phyloP scores from a whole-genome alignment of 1,139 yeast genomes.

The Hanseniaspora uvarum region DNA sequence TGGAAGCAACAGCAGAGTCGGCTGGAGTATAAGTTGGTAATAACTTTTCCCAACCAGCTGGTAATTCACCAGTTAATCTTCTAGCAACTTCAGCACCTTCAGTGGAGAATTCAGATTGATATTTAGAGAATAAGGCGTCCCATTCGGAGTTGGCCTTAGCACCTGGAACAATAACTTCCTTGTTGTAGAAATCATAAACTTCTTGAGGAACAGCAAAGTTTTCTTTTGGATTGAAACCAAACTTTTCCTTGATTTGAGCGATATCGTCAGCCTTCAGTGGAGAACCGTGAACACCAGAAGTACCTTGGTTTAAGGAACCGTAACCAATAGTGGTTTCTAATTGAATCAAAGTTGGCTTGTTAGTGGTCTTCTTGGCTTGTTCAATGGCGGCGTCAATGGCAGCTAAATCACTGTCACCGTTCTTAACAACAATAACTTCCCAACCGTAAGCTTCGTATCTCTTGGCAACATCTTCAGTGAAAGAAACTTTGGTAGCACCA shows the following conservation, averaged over 20 bases:
- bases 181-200: conserved; percentile 60
- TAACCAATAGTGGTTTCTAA: conserved; percentile 86
- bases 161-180: conserved; percentile 51
- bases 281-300: conserved; percentile 93
- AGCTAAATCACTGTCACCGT: conserved; percentile 72
- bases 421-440: conserved; percentile 68
- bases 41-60: conserved; percentile 67
- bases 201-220: conserved; percentile 72
- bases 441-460: conserved; percentile 93
- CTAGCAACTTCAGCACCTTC: conserved; percentile 72
- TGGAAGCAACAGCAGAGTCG: conserved; percentile 82
- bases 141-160: conserved; percentile 62
- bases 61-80: conserved; percentile 73
- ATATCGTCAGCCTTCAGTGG: conserved; percentile 93
- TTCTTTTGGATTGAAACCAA: conserved; percentile 84
- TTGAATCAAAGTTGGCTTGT: conserved; percentile 87
- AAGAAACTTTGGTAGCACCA: conserved; percentile 82
- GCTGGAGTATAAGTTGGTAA: conserved; percentile 71
- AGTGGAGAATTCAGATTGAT: conserved; percentile 63
- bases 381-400: conserved; percentile 67
- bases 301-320: conserved; percentile 81
- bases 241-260: conserved; percentile 70
- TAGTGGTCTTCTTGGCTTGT: conserved; percentile 50
- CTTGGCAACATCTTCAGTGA: conserved; percentile 83
- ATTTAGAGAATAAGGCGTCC: conserved; percentile 53